Evolutionary conservation across 176 grass and related monocot genomes (phyloP).

Genomic region (Triticum dicoccoides): DNA sequence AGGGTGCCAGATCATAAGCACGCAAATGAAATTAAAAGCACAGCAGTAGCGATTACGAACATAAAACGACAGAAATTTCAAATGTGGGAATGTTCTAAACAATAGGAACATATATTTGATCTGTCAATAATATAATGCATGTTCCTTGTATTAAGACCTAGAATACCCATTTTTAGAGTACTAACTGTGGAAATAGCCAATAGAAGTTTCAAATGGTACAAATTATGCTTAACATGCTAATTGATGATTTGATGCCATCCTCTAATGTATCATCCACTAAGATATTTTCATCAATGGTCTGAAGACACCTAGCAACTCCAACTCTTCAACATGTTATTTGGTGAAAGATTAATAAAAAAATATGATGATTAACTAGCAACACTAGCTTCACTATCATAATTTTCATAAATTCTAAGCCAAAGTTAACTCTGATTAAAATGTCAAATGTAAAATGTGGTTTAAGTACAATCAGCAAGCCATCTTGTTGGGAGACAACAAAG

Average conservation of each 20-base stretch:
- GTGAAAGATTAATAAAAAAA: neutral
- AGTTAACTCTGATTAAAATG: neutral
- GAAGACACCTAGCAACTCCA: slow-evolving; percentile 8
- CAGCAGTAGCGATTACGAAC: neutral
- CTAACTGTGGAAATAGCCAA: neutral
- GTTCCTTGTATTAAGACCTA: neutral
- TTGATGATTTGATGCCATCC: neutral
- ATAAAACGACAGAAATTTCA: neutral
- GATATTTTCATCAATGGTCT: slow-evolving; percentile 3
- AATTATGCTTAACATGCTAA: neutral
- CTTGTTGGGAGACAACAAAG: neutral
- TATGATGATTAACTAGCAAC: too few relatives aligned
- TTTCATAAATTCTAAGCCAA: neutral
- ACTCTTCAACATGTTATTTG: neutral
- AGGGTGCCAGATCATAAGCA: neutral
- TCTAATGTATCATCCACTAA: neutral
- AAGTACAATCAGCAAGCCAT: neutral
- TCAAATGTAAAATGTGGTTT: neutral
- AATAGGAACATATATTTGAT: neutral
- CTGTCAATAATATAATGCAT: neutral
- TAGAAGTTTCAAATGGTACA: neutral
- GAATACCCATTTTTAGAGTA: neutral
- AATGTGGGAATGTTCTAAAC: neutral
- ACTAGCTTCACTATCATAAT: neutral
- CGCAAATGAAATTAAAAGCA: neutral